Evolutionary conservation across 768 basidiomycete genomes (phyloP).

Genomic region (Boletus reticulatus): DNA sequence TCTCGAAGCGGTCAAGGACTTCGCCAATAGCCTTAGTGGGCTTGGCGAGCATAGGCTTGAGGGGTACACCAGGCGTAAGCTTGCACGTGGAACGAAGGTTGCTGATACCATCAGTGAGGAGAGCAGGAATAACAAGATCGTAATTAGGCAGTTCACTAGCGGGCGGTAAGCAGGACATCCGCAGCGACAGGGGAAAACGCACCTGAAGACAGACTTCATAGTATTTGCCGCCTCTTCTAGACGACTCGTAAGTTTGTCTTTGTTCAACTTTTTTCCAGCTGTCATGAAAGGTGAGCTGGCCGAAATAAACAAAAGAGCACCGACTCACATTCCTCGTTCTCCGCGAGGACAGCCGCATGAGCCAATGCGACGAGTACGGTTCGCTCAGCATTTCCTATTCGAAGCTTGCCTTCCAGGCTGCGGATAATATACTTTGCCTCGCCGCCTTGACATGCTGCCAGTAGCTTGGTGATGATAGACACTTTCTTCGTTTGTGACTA

Average conservation of each 20-base stretch:
- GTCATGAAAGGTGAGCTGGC: not conserved
- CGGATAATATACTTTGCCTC: constrained; percentile 98
- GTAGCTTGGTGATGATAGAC: constrained; percentile 88
- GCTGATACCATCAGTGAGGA: constrained; percentile 75
- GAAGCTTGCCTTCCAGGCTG: constrained; percentile 92
- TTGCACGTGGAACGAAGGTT: constrained; percentile 74
- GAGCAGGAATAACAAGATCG: constrained; percentile 87
- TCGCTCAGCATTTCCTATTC: constrained; percentile 95
- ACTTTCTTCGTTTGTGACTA: constrained; percentile 96
- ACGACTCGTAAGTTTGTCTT: constrained; percentile 66
- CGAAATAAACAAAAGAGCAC: not conserved
- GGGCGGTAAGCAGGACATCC: constrained; percentile 1
- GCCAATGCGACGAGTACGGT: constrained; percentile 95
- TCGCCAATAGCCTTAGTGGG: constrained; percentile 99
- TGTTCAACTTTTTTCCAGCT: constrained; percentile 74
- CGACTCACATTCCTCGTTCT: constrained; percentile 56
- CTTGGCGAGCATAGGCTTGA: constrained; percentile 99
- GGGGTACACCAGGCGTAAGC: constrained; percentile 91
- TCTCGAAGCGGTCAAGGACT: constrained; percentile 95
- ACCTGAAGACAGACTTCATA: constrained; percentile 95
- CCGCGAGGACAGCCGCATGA: constrained; percentile 83
- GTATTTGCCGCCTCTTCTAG: constrained; percentile 75
- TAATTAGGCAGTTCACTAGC: constrained; percentile 88
- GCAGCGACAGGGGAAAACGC: constrained; percentile 9
- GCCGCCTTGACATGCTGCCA: constrained; percentile 85